These are phyloP conservation scores for bread wheat (Triticum aestivum) DNA, from an alignment of 176 grass and related monocot genomes.

Conservation along the genomic window IWGSC_CS_RefSeq_v2.1 NC_057805.1:112463369-112463868, in stretches of 20 bases:
- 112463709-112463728: too few relatives aligned
- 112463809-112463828: too few relatives aligned
- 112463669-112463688: neutral
- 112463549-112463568: neutral
- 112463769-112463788: too few relatives aligned
- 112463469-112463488: neutral
- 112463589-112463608: neutral
- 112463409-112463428: neutral
- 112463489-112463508: neutral
- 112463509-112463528: neutral
- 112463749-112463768: too few relatives aligned
- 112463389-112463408: neutral
- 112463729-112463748: too few relatives aligned
- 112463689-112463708: too few relatives aligned
- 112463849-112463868: neutral
- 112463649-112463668: neutral
- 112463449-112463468: neutral
- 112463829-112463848: neutral
- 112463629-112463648: neutral
- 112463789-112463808: too few relatives aligned
- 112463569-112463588: neutral
- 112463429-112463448: neutral
- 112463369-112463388: neutral
- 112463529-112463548: neutral
- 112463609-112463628: neutral